Percentiles rank a stretch among this genome's conserved stretches.
These are phyloP conservation scores for Eucalyptus erythrocorys DNA, from an alignment of 345 rosid genomes.

Conservation along the genomic window DNA sequence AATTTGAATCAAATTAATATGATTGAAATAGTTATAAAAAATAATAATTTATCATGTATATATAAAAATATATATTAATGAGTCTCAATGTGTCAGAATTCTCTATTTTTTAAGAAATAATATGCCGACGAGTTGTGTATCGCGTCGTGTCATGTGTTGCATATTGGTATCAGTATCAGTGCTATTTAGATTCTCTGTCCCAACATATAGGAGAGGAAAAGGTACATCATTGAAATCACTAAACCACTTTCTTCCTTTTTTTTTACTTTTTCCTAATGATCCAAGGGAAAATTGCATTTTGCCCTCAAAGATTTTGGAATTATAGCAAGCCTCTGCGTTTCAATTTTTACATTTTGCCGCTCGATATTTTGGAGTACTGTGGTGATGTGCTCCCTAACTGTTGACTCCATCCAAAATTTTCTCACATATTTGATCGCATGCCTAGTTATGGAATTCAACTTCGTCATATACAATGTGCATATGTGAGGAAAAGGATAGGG, in stretches of 20 bases:
- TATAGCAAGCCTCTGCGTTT: not conserved
- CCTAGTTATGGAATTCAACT: not conserved
- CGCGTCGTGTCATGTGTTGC: rapidly evolving
- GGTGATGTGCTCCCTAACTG: not conserved
- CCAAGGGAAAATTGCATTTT: not conserved
- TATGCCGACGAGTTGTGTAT: rapidly evolving
- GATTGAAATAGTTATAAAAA: too few species aligned
- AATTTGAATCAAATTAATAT: too few species aligned
- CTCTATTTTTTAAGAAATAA: too few species aligned
- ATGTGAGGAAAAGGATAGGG: not conserved
- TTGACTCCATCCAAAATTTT: not conserved
- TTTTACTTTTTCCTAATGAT: not conserved
- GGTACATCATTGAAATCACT: not conserved
- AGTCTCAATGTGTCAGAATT: rapidly evolving
- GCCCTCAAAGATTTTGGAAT: not conserved
- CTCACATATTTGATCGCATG: not conserved
- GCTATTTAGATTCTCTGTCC: not conserved
- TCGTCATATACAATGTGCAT: not conserved
- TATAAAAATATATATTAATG: too few species aligned
- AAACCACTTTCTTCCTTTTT: not conserved
- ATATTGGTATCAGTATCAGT: rapidly evolving
- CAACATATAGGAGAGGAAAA: not conserved
- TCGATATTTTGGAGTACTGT: not conserved
- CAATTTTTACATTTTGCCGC: not conserved
- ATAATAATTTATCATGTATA: too few species aligned